These are phyloP conservation scores for Boletus tomentosulus DNA, from an alignment of 768 basidiomycete genomes.

Conservation along the genomic window DNA sequence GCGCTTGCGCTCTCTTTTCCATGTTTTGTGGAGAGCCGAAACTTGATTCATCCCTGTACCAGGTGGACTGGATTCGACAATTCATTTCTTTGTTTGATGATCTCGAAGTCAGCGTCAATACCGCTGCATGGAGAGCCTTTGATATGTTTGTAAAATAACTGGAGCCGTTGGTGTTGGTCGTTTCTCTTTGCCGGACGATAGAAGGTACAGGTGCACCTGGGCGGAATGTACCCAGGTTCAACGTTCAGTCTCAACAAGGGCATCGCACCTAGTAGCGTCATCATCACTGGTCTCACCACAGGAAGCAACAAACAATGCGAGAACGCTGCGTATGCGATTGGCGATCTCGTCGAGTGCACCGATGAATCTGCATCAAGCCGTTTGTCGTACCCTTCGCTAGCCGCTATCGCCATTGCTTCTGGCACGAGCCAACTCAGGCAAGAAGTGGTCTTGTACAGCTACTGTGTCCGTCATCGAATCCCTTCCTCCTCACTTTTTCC, in stretches of 20 bases:
- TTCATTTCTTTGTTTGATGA: conserved; percentile 84
- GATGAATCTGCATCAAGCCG: conserved; percentile 86
- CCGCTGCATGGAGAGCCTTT: conserved; percentile 76
- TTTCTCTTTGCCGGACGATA: conserved; percentile 82
- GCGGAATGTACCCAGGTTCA: conserved; percentile 78
- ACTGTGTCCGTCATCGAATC: conserved; percentile 21
- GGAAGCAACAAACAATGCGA: conserved; percentile 95
- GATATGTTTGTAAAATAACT: conserved; percentile 89
- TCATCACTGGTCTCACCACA: conserved; percentile 88
- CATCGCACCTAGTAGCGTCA: conserved; percentile 75
- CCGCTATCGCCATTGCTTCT: conserved; percentile 24
- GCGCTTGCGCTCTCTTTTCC: conserved; percentile 73
- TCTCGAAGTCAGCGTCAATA: conserved; percentile 65
- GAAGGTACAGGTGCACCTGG: conserved; percentile 82
- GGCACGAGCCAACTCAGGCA: conserved; percentile 30
- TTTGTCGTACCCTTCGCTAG: conserved; percentile 95
- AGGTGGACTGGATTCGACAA: conserved; percentile 92
- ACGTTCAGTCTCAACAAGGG: conserved; percentile 80
- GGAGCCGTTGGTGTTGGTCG: conserved; percentile 85
- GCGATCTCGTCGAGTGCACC: conserved; percentile 91
- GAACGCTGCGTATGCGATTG: conserved; percentile 92
- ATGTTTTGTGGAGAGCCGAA: conserved; percentile 81
- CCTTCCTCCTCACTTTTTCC: conserved; percentile 7
- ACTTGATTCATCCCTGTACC: conserved; percentile 79
- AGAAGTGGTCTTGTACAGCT: conserved; percentile 30